Conservation (phyloP, 257 asterid genomes). For the Gardenia jasminoides region DNA sequence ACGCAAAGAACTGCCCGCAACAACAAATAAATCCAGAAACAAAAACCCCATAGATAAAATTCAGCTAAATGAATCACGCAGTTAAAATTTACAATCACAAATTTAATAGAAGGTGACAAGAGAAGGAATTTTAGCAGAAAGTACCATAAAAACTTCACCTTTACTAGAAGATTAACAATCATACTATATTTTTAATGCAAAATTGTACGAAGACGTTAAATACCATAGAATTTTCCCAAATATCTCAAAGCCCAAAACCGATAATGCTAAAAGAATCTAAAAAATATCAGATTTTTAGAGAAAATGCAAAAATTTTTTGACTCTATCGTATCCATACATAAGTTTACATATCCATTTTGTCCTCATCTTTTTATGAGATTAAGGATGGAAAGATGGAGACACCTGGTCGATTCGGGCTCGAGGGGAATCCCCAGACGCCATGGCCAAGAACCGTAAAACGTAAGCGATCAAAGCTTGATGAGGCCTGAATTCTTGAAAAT, state of each 20-base stretch:
- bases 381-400: not conserved
- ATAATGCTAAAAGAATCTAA: too few relatives aligned
- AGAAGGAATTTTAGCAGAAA: not conserved
- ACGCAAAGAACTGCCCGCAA: conserved; percentile 62
- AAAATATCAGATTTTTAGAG: not conserved
- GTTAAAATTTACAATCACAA: not conserved
- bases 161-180: not conserved
- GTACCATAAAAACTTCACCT: not conserved
- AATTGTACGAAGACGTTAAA: not conserved
- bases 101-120: not conserved
- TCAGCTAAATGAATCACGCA: too few relatives aligned
- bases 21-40: conserved; percentile 12
- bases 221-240: not conserved
- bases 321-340: not conserved
- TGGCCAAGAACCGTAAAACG: not conserved
- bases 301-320: not conserved
- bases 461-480: not conserved
- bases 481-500: not conserved
- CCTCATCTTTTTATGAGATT: not conserved
- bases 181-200: not conserved
- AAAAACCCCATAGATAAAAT: not conserved
- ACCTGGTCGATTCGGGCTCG: conserved; percentile 61
- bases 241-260: not conserved
- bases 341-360: not conserved
- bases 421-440: conserved; percentile 29